Evolutionary conservation across 2,329 filamentous ascomycete genomes (phyloP).

Genomic region (Xylaria arbuscula): DNA sequence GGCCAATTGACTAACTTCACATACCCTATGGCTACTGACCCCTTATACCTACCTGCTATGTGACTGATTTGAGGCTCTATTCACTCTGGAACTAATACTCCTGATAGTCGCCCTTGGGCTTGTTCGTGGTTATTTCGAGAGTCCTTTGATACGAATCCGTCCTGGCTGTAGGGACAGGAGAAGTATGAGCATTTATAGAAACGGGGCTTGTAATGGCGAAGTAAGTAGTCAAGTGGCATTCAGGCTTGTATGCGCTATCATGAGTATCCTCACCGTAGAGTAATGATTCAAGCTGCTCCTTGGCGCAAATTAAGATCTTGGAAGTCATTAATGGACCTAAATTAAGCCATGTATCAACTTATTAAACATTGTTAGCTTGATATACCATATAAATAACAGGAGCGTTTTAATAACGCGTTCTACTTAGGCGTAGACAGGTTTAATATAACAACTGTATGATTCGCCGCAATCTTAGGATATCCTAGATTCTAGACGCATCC

Average conservation of each 20-base stretch:
- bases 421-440: background rate
- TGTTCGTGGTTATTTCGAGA: background rate
- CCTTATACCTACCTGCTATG: too few species aligned
- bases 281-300: background rate
- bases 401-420: background rate
- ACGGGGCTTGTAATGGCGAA: background rate
- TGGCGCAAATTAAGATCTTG: background rate
- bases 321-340: background rate
- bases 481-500: background rate
- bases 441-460: background rate
- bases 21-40: too few species aligned
- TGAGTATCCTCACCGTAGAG: background rate
- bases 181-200: slow-evolving; percentile 2
- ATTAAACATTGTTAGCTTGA: background rate
- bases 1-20: too few species aligned
- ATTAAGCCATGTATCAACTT: slow-evolving; percentile 10
- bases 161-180: background rate
- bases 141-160: background rate
- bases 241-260: background rate
- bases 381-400: background rate
- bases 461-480: too few species aligned
- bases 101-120: background rate
- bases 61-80: too few species aligned
- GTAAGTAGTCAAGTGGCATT: background rate
- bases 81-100: too few species aligned